Percentiles rank a stretch among this genome's conserved stretches.
Evolutionary conservation across 768 basidiomycete genomes (phyloP).

Genomic region (Lactifluus volemus): DNA sequence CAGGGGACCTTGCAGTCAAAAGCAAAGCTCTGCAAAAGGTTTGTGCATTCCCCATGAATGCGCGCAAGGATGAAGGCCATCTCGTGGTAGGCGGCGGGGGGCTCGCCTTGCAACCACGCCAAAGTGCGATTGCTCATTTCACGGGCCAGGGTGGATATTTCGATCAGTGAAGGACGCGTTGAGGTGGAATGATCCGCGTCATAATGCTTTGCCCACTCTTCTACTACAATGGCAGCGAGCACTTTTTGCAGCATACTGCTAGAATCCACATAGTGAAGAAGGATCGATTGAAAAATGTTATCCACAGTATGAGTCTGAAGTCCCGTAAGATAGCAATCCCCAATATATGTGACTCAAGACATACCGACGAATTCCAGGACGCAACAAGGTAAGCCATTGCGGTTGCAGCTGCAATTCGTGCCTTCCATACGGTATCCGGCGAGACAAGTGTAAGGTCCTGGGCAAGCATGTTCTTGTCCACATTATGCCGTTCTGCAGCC

Average conservation of each 20-base stretch:
- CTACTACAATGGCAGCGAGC: conserved; percentile 73
- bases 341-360: conserved; percentile 18
- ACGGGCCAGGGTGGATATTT: conserved; percentile 49
- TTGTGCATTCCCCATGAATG: conserved; percentile 70
- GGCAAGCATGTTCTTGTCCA: conserved; percentile 90
- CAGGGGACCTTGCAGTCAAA: conserved; percentile 82
- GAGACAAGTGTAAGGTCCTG: conserved; percentile 84
- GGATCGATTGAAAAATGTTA: conserved; percentile 63
- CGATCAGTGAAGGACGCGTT: conserved; percentile 36
- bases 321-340: not conserved
- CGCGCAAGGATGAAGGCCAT: conserved; percentile 75
- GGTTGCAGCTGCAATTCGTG: conserved; percentile 67
- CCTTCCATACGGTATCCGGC: conserved; percentile 66
- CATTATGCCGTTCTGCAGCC: conserved; percentile 69
- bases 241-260: conserved; percentile 89
- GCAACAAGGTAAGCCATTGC: conserved; percentile 66
- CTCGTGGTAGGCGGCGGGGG: conserved; percentile 83
- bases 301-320: conserved; percentile 38
- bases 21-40: conserved; percentile 73
- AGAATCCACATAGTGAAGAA: conserved; percentile 75
- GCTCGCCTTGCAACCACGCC: conserved; percentile 60
- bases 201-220: conserved; percentile 80
- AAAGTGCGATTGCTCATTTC: conserved; percentile 64
- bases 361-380: conserved; percentile 57
- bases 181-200: conserved; percentile 28